Base-by-base conservation (phyloP, 495 filamentous ascomycete genomes). In the Penicillium chermesinum region DNA sequence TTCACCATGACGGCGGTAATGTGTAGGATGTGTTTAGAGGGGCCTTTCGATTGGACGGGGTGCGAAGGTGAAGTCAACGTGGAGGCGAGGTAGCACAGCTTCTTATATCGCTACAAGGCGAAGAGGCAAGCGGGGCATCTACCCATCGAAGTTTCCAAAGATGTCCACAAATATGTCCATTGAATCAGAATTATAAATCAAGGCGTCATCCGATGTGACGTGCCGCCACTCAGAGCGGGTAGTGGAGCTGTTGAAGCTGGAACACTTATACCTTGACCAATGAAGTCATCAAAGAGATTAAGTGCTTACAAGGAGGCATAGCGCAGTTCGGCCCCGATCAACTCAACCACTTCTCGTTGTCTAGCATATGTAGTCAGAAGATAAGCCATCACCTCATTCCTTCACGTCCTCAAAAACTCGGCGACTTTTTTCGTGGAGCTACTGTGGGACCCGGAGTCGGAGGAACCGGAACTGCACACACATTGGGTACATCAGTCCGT, bases 1-100 rank as follows among this genome's bases (percentile, higher is more conserved):
- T 95, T 96, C 19, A 50, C 34, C 66, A 68, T 69, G 49, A 49
- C 36, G 49, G 43, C 38, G 21, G 19, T 37, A 20, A 30, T 7
- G 20, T 34, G 41, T 49, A 38, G 17, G 36, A 48, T 16, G 36
- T 15, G 15, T 35, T 14, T 38, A 42, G 32, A 35, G 15, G 32
- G 15, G 20, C 35, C 44, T 5, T 21, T 27, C 20, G 7, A 19
- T 17, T 40, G 38, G 19, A 30, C 25, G 25, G 5, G 25, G 25
- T 4, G 25, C 10, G 5, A 30, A 30, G 25, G 10, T 4, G 25
- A 30, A 10, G 25, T 30, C 10, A 30, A 10, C 4, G 5, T 30
- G 4, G 25, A 30, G 25, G 10, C 25, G 21, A 19, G 35, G 30
- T 46, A 10, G 25, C 25, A 30, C 25, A 30, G 25, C 25, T 30